Evolutionary conservation across 1,139 yeast genomes (phyloP), one percentile per base, ranked within the genome.

Genomic region (Candida gigantensis): DNA sequence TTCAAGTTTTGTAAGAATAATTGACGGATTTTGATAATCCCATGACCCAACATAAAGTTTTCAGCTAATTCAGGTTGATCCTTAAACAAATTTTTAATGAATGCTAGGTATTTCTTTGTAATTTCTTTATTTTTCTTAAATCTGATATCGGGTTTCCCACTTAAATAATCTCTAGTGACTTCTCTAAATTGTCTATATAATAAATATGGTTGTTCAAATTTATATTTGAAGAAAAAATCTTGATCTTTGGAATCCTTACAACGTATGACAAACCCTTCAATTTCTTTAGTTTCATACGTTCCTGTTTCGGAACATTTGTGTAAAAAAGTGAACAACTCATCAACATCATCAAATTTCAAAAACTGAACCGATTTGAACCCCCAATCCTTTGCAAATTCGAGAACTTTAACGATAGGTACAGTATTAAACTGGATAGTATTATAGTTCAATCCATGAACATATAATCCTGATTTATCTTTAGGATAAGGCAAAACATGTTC

Each of bases 231-330:
- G 60, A 94, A 88, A 51, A 75, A 88, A 10, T 54, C 57, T 14
- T 45, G 49, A 9, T 45, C 37, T 3, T 52, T 54, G 11, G 39
- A 47, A 11, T 46, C 41, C 34, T 65, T 62, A 49, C 92, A 78
- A 35, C 98, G 69, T 5, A 94, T 69, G 2, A 94, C 99, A 63
- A 92, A 94, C 0, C 99, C 99, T 62, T 94, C 99, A 5, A 87
- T 75, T 48, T 88, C 97, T 30, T 70, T 64, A 2, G 74, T 80
- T 1, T 84, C 62, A 63, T 81, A 89, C 1, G 82, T 73, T 0
- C 97, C 97, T 0, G 84, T 78, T 36, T 72, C 64, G 0, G 83
- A 74, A 39, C 83, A 74, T 2, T 69, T 65, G 6, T 77, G 75
- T 27, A 90, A 59, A 45, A 83, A 82, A 0, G 38, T 39, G 45